Percentiles rank a stretch among this genome's conserved stretches.
Conservation (phyloP, 352 stramenopile species). For the Albugo candida region DNA sequence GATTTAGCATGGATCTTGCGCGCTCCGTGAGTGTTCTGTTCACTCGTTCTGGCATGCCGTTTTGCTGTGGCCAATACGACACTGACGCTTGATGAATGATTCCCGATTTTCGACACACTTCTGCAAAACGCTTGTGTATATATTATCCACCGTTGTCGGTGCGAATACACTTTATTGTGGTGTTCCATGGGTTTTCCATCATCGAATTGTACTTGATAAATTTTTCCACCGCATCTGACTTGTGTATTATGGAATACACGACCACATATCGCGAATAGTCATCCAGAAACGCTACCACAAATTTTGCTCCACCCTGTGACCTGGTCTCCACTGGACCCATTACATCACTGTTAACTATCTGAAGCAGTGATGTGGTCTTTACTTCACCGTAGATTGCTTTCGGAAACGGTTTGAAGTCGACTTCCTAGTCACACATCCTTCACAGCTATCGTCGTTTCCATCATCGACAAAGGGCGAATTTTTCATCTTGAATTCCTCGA, state of each 20-base stretch:
- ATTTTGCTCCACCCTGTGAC: neutral
- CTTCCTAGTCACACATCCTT: no score
- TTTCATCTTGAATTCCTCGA: no score
- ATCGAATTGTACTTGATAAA: constrained; percentile 3
- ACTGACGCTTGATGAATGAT: constrained; percentile 3
- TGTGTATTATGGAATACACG: constrained; percentile 11
- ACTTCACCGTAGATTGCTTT: no score
- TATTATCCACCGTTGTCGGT: constrained; percentile 17
- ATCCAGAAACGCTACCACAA: constrained; percentile 6
- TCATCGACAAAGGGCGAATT: no score
- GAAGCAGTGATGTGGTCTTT: neutral
- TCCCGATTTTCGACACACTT: no score
- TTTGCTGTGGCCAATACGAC: constrained; percentile 10
- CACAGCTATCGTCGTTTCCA: no score
- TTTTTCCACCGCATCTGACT: constrained; percentile 5
- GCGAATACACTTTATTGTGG: constrained; percentile 9
- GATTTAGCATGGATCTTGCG: constrained; percentile 5
- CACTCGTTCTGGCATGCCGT: constrained; percentile 10
- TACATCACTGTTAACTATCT: neutral
- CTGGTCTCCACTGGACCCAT: neutral
- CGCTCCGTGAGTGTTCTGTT: constrained; percentile 8
- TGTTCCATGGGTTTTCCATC: constrained; percentile 8
- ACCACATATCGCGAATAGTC: constrained; percentile 9
- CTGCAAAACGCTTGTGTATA: neutral
- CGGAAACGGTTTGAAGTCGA: no score